Evolutionary conservation across 2,329 filamentous ascomycete genomes (phyloP), one percentile per base, ranked within the genome.

Genomic region (Fusarium succisae): DNA sequence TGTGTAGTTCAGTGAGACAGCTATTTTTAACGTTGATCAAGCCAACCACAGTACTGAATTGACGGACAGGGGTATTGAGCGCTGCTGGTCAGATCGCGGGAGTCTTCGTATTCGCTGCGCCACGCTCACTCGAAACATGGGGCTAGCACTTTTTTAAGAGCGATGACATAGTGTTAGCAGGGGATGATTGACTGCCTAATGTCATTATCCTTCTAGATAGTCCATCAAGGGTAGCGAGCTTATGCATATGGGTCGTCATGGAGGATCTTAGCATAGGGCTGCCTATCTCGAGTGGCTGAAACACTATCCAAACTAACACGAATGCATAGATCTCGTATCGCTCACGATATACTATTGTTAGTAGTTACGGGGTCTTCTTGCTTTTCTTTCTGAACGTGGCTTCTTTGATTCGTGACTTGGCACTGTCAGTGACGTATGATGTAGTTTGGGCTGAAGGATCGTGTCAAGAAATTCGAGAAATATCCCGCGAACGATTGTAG

Each of bases 51-150:
- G 26, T 14, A 6, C 22, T 26, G 26, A 32, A 45, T 18, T 47
- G 13, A 4, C 22, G 2, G 51, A 3, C 60, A 63, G 32, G 51
- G 60, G 5, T 63, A 20, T 20, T 45, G 38, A 24, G 24, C 45
- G 26, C 17, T 41, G 37, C 22, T 56, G 13, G 54, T 20, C 28
- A 43, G 20, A 30, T 50, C 30, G 50, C 41, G 55, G n/a, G 32
- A 35, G 20, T 35, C 37, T 58, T 58, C 51, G 60, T 63, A 58
- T 63, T 63, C 39, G 37, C 53, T 63, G 53, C 60, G 60, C 60
- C 60, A 63, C 60, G 37, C 55, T 50, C 15, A 22, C n/a, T 61
- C 24, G n/a, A 20, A 35, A 12, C 20, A 18, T n/a, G 32, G 10
- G 14, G 9, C 28, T 37, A 11, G 32, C 32, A 9, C 11, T 45